Conservation (phyloP, 169 alveolate species). For the Pseudocohnilembus persalinus region DNA sequence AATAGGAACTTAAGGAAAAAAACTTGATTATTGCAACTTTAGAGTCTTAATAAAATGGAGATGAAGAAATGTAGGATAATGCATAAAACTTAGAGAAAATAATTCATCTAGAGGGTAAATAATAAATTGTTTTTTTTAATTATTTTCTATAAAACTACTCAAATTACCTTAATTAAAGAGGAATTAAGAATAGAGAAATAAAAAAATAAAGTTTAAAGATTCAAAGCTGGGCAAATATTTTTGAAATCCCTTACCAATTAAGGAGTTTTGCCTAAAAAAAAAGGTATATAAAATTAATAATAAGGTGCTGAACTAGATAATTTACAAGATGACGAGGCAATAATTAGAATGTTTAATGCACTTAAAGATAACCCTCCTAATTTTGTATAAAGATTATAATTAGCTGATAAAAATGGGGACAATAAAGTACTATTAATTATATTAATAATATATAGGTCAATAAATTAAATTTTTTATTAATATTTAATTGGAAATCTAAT, state of each 20-base stretch:
- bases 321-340: slow-evolving; percentile 46
- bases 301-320: slow-evolving; percentile 13
- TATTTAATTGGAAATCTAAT: no score
- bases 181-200: slow-evolving; percentile 7
- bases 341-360: slow-evolving; percentile 28
- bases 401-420: slow-evolving; percentile 35
- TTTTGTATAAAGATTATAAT: slow-evolving; percentile 28
- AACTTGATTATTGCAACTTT: neutral
- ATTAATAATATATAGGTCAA: no score
- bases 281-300: slow-evolving; percentile 1
- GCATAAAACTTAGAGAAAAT: slow-evolving; percentile 4
- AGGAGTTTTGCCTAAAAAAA: neutral
- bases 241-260: slow-evolving; percentile 12
- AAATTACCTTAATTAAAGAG: no score
- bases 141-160: no score
- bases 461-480: no score
- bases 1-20: neutral
- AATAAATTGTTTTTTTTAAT: neutral
- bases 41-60: neutral
- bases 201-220: slow-evolving; percentile 11
- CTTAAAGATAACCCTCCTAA: slow-evolving; percentile 45
- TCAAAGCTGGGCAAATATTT: slow-evolving; percentile 36
- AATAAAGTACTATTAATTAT: slow-evolving; percentile 1
- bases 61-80: slow-evolving; percentile 10
- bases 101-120: slow-evolving; percentile 3